Evolutionary conservation across 2,329 filamentous ascomycete genomes (phyloP).

Genomic region (Trichothecium sympodiale): DNA sequence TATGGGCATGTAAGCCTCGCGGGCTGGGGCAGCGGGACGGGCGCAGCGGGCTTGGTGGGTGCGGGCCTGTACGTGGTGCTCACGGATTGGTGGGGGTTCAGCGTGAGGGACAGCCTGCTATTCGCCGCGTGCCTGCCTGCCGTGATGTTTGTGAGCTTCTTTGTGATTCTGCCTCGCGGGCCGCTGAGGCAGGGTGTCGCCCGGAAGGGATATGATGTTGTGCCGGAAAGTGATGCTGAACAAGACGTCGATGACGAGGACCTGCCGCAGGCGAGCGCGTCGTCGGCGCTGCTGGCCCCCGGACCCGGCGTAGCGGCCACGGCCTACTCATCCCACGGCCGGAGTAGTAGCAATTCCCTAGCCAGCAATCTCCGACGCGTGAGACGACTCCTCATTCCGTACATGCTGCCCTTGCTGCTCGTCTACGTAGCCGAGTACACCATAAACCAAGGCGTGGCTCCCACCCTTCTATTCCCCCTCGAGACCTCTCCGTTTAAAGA

Average conservation of each 20-base stretch:
- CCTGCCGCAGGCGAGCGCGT: slow-evolving; percentile 24
- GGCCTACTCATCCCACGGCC: slow-evolving; percentile 22
- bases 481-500: slow-evolving; percentile 63
- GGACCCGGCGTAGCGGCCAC: slow-evolving; percentile 27
- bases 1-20: slow-evolving; percentile 82
- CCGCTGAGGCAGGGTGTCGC: slow-evolving; percentile 40
- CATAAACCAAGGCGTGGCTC: slow-evolving; percentile 90
- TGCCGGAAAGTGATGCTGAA: slow-evolving; percentile 31
- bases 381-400: slow-evolving; percentile 58
- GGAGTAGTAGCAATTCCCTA: slow-evolving; percentile 23
- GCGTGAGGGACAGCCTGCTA: slow-evolving; percentile 63
- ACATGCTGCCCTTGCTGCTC: slow-evolving; percentile 82
- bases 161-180: slow-evolving; percentile 61
- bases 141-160: slow-evolving; percentile 81
- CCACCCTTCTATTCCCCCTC: slow-evolving; percentile 81
- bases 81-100: slow-evolving; percentile 69
- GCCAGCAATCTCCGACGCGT: slow-evolving; percentile 52
- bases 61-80: slow-evolving; percentile 80
- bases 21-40: slow-evolving; percentile 86
- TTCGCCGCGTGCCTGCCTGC: slow-evolving; percentile 68
- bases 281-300: slow-evolving; percentile 37
- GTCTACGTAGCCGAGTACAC: slow-evolving; percentile 96
- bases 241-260: slow-evolving; percentile 23
- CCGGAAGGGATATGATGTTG: slow-evolving; percentile 41
- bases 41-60: slow-evolving; percentile 76